Percentiles rank a stretch among this genome's conserved stretches.
phyloP scores from a whole-genome alignment of 305 asterid species.

The Stenogyne calaminthoides region DNA sequence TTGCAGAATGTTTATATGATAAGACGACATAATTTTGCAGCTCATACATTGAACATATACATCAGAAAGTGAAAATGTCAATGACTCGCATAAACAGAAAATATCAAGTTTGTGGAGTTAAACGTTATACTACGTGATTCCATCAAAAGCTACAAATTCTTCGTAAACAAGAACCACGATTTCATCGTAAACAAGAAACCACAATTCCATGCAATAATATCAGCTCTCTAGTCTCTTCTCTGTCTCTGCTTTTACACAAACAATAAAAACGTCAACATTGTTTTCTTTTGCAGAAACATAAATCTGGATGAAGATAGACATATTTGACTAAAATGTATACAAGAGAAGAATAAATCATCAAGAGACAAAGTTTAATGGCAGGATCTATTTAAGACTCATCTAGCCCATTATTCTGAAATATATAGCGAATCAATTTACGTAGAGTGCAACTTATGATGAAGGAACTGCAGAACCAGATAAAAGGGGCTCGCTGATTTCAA shows the following conservation, averaged over 20 bases:
- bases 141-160: neutral
- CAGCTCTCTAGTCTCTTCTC: neutral
- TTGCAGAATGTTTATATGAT: neutral
- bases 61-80: neutral
- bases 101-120: neutral
- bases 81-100: neutral
- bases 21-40: neutral
- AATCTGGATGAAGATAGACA: neutral
- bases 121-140: neutral
- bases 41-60: neutral
- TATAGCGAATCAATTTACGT: neutral
- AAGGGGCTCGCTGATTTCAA: constrained; percentile 74
- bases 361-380: neutral
- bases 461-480: constrained; percentile 54
- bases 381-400: neutral
- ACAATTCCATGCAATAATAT: neutral
- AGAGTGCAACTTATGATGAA: constrained; percentile 21
- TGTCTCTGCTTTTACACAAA: neutral
- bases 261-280: neutral
- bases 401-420: neutral
- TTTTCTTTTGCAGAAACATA: neutral
- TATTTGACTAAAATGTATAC: neutral
- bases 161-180: neutral
- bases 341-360: neutral
- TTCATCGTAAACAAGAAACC: neutral